A percentile compares a stretch with the other conserved stretches of the same genome.
Evolutionary conservation across 768 basidiomycete species (phyloP).

Genomic region (Tephrocybe sp.): DNA sequence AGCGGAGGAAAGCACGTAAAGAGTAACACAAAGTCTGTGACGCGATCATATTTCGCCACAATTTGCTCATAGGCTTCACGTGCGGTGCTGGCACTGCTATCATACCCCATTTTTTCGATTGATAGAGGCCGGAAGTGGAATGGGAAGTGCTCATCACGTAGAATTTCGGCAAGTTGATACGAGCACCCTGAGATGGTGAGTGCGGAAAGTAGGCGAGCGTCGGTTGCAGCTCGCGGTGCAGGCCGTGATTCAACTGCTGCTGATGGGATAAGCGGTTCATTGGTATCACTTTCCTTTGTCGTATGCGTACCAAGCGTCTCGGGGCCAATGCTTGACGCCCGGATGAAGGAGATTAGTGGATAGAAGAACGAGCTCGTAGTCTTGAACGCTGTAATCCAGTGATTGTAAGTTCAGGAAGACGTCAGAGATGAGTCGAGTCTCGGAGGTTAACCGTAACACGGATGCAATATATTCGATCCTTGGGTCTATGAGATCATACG

Average conservation of each 20-base stretch:
- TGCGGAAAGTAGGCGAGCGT: not conserved
- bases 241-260: not conserved
- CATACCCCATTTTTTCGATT: no score
- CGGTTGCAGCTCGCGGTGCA: not conserved
- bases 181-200: not conserved
- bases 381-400: not conserved
- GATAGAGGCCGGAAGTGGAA: not conserved
- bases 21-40: no score
- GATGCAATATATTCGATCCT: not conserved
- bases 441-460: not conserved
- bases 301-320: not conserved
- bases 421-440: not conserved
- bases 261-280: not conserved
- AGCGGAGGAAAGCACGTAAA: no score
- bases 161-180: not conserved
- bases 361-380: not conserved
- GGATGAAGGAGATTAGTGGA: not conserved
- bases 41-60: no score
- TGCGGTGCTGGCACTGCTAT: no score
- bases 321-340: not conserved
- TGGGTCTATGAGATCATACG: not conserved
- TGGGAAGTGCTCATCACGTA: slow-evolving; percentile 1
- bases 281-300: not conserved
- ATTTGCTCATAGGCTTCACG: no score
- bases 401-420: not conserved